Evolutionary conservation across 192 early-diverging fungal species (phyloP).

Genomic region (Entophlyctis luteolus): DNA sequence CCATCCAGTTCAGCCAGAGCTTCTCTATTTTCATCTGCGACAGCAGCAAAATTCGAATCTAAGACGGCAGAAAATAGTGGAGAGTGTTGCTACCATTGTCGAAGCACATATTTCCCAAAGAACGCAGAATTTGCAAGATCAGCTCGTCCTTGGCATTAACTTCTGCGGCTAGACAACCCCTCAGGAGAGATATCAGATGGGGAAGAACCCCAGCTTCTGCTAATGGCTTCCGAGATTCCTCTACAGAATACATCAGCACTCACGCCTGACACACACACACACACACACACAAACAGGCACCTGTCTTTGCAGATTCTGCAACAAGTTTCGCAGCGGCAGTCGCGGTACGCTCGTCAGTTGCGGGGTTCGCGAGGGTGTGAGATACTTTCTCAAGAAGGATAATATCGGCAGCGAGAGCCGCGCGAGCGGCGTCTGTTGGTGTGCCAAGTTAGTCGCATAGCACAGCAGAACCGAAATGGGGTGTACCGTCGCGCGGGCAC

Average conservation of each 20-base stretch:
- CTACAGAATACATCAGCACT: neutral
- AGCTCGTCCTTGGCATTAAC: constrained; percentile 18
- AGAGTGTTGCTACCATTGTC: constrained; percentile 40
- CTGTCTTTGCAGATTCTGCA: constrained; percentile 19
- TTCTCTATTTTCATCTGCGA: constrained; percentile 40
- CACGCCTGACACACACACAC: neutral
- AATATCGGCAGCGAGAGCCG: neutral
- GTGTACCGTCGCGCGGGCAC: no score
- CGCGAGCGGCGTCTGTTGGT: neutral
- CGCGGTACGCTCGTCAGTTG: neutral
- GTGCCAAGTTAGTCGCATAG: no score
- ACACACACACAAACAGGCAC: neutral
- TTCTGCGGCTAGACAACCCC: neutral
- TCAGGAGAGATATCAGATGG: neutral
- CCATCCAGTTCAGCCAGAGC: constrained; percentile 26
- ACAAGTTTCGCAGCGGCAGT: neutral
- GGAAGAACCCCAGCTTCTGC: neutral
- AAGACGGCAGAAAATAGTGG: neutral
- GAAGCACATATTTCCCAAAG: constrained; percentile 50
- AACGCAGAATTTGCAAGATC: constrained; percentile 36
- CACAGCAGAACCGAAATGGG: no score
- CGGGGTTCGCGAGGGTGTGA: neutral
- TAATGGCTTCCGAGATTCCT: constrained; percentile 3
- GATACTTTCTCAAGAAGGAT: neutral
- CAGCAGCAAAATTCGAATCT: neutral